Conservation (phyloP, 2,329 filamentous ascomycete genomes). For the Sporothrix pseudoabietina region DNA sequence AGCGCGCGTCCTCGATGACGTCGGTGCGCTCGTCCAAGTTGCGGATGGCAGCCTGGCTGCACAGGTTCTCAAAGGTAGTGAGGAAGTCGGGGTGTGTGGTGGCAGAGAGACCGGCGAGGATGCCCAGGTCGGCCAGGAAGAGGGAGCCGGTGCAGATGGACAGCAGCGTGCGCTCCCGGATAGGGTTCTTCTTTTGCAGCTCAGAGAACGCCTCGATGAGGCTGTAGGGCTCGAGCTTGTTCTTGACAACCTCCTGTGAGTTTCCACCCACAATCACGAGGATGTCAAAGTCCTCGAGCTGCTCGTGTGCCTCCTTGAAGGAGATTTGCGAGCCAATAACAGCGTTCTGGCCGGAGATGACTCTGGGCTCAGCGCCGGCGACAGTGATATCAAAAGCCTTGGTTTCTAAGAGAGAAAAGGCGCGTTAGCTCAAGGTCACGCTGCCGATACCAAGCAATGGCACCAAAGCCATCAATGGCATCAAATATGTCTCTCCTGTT, state of each 20-base stretch:
- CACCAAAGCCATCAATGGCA: neutral
- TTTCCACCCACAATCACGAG: slow-evolving; percentile 76
- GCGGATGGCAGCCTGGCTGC: slow-evolving; percentile 70
- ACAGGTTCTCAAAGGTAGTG: slow-evolving; percentile 78
- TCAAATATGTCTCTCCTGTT: neutral
- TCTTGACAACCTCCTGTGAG: slow-evolving; percentile 63
- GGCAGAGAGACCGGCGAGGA: slow-evolving; percentile 76
- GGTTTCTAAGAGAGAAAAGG: slow-evolving; percentile 34
- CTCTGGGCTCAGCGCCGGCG: slow-evolving; percentile 55
- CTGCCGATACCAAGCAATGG: neutral
- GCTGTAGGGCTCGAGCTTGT: slow-evolving; percentile 67
- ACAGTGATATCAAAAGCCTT: slow-evolving; percentile 63
- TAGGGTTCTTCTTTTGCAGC: slow-evolving; percentile 76
- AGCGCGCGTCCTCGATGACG: slow-evolving; percentile 76
- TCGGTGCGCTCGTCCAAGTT: slow-evolving; percentile 77
- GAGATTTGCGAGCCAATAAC: slow-evolving; percentile 73
- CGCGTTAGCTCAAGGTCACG: neutral
- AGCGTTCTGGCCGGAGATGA: slow-evolving; percentile 64
- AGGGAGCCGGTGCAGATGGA: slow-evolving; percentile 79
- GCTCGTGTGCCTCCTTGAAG: slow-evolving; percentile 75
- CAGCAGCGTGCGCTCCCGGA: slow-evolving; percentile 77
- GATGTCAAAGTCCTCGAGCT: slow-evolving; percentile 75
- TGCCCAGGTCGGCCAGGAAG: slow-evolving; percentile 73
- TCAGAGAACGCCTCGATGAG: slow-evolving; percentile 77
- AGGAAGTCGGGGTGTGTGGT: slow-evolving; percentile 82